Conservation (phyloP, 2,329 filamentous ascomycete species). For the Ilyonectria mors-panacis region DNA sequence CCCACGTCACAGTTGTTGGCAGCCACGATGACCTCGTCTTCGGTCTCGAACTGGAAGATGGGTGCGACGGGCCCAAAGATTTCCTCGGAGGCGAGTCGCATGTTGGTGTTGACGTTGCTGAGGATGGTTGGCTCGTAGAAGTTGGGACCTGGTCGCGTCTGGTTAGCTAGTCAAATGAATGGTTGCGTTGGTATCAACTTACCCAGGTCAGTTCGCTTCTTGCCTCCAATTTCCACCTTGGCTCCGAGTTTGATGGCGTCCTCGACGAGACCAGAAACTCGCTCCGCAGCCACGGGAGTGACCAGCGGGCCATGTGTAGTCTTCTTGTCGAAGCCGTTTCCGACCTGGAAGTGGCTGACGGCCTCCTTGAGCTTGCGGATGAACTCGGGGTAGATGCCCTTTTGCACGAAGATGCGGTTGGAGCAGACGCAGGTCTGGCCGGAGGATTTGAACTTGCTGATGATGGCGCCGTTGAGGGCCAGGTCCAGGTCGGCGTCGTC, state of each 20-base stretch:
- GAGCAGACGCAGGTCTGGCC: constrained; percentile 94
- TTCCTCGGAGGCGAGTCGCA: constrained; percentile 78
- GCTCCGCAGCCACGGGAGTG: constrained; percentile 68
- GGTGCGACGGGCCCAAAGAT: constrained; percentile 83
- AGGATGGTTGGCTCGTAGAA: constrained; percentile 83
- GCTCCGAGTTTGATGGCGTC: constrained; percentile 76
- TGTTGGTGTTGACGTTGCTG: constrained; percentile 75
- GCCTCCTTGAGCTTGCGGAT: constrained; percentile 74
- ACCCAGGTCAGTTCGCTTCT: constrained; percentile 73
- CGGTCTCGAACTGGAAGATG: constrained; percentile 78
- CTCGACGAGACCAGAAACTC: constrained; percentile 74
- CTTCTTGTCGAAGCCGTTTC: constrained; percentile 69
- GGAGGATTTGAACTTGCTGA: constrained; percentile 88
- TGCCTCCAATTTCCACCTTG: constrained; percentile 73
- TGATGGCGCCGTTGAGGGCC: constrained; percentile 75
- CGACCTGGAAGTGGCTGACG: constrained; percentile 79
- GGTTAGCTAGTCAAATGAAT: constrained; percentile 31
- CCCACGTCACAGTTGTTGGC: constrained; percentile 80
- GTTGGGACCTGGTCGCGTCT: constrained; percentile 57
- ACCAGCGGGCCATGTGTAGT: constrained; percentile 76
- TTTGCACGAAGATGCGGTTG: constrained; percentile 83
- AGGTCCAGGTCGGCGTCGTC: constrained; percentile 80
- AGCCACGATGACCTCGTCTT: constrained; percentile 78
- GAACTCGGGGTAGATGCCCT: constrained; percentile 80
- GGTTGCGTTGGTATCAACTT: neutral